A percentile compares a stretch with the other conserved stretches of the same genome.
Conservation (phyloP, 2,329 filamentous ascomycete species). For the Aureobasidium lini region DNA sequence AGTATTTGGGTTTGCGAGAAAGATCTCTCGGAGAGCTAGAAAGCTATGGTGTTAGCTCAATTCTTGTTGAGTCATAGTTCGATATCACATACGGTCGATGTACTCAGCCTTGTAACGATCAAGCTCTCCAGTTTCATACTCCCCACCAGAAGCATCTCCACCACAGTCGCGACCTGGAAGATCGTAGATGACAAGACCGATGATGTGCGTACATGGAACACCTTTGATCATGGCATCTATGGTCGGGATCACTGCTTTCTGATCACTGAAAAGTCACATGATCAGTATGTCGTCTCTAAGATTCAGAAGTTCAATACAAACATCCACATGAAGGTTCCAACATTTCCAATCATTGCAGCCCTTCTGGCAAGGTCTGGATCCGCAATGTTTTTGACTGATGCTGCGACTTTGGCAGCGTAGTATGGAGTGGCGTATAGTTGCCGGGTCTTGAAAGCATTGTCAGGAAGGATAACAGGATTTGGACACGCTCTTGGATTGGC, state of each 20-base stretch:
- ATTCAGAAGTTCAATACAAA: not conserved
- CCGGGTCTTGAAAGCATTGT: not conserved
- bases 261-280: not conserved
- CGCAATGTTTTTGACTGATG: not conserved
- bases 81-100: not conserved
- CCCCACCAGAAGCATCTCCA: slow-evolving; percentile 1
- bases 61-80: not conserved
- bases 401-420: slow-evolving; percentile 3
- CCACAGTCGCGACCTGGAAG: slow-evolving; percentile 6
- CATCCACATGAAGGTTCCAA: slow-evolving; percentile 2
- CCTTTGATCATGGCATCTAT: slow-evolving; percentile 4
- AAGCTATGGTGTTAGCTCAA: not conserved
- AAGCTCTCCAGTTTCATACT: slow-evolving; percentile 3
- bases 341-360: slow-evolving; percentile 3
- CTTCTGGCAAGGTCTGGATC: slow-evolving; percentile 3
- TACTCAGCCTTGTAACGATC: slow-evolving; percentile 2
- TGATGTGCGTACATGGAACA: not conserved
- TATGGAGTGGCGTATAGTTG: slow-evolving; percentile 8
- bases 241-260: slow-evolving; percentile 2
- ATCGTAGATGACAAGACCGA: slow-evolving; percentile 2
- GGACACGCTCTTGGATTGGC: slow-evolving; percentile 1
- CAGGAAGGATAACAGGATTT: slow-evolving; percentile 3
- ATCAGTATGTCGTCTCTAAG: not conserved
- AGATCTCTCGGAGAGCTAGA: slow-evolving; percentile 1
- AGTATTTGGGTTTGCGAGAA: slow-evolving; percentile 1